Percentiles rank a stretch among this genome's conserved stretches.
Evolutionary conservation across 1,284 basidiomycete genomes (phyloP).

Genomic region (Apiotrichum sp.): DNA sequence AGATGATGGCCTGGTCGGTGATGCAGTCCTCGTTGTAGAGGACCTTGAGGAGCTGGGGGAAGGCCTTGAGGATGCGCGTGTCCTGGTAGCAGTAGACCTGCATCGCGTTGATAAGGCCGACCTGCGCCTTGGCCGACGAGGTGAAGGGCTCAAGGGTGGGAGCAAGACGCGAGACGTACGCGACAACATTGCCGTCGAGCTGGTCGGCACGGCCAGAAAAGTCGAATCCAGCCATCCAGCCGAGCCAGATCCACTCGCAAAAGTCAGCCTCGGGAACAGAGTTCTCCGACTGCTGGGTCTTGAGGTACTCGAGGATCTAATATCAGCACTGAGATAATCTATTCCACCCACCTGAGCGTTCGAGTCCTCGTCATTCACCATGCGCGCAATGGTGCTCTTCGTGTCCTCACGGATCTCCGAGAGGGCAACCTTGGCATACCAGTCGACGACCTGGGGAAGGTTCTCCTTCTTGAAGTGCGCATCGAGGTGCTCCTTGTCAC

Average conservation of each 20-base stretch:
- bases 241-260: conserved; percentile 83
- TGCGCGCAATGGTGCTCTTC: conserved; percentile 57
- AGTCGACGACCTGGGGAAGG: conserved; percentile 73
- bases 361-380: conserved; percentile 55
- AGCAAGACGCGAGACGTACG: conserved; percentile 73
- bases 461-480: conserved; percentile 77
- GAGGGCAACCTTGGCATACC: conserved; percentile 82
- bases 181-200: conserved; percentile 73
- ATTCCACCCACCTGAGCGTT: conserved; percentile 55
- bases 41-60: conserved; percentile 89
- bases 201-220: conserved; percentile 83
- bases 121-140: conserved; percentile 76
- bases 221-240: conserved; percentile 77
- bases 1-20: conserved; percentile 90
- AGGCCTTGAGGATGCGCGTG: conserved; percentile 85
- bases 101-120: conserved; percentile 84
- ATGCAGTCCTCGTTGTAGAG: conserved; percentile 93
- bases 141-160: conserved; percentile 84
- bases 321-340: background rate
- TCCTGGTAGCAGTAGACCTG: conserved; percentile 94
- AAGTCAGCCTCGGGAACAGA: conserved; percentile 73
- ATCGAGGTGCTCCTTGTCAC: conserved; percentile 66
- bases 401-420: conserved; percentile 66
- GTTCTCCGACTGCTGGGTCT: conserved; percentile 52
- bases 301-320: conserved; percentile 70